phyloP scores from a whole-genome alignment of 2,329 filamentous ascomycete species.

The Hirsutella thompsonii region DNA sequence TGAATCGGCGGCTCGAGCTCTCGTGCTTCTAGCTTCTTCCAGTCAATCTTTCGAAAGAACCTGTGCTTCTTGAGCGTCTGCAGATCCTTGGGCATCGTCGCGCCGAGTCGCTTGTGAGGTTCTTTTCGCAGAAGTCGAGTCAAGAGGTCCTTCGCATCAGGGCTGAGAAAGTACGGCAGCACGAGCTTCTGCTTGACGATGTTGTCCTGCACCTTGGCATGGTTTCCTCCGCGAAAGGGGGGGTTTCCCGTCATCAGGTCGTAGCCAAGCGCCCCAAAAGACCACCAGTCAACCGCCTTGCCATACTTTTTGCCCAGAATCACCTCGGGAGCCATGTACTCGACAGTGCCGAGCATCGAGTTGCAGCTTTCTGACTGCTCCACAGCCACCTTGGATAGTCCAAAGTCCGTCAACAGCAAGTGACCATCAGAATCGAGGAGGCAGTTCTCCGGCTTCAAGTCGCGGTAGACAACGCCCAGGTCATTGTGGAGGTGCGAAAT shows the following conservation, averaged over 20 bases:
- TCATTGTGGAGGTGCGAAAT: constrained; percentile 86
- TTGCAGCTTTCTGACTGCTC: constrained; percentile 56
- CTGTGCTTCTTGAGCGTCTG: constrained; percentile 78
- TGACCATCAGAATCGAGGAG: constrained; percentile 86
- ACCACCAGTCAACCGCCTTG: constrained; percentile 98
- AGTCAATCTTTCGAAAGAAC: constrained; percentile 96
- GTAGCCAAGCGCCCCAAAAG: constrained; percentile 80
- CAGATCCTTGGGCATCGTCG: constrained; percentile 80
- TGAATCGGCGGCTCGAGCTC: constrained; percentile 82
- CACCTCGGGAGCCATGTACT: constrained; percentile 98
- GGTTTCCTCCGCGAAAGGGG: constrained; percentile 82
- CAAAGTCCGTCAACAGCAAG: constrained; percentile 90
- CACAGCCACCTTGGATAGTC: constrained; percentile 85
- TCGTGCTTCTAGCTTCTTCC: constrained; percentile 71
- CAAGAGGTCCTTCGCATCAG: constrained; percentile 88
- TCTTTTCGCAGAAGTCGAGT: constrained; percentile 86
- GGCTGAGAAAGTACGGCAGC: constrained; percentile 79
- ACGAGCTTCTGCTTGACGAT: constrained; percentile 86
- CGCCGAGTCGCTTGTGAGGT: constrained; percentile 76
- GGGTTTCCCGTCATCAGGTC: constrained; percentile 88
- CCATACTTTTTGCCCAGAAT: constrained; percentile 81
- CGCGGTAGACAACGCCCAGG: constrained; percentile 89
- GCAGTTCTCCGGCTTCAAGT: constrained; percentile 96
- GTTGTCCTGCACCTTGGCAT: constrained; percentile 90
- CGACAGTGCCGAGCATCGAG: constrained; percentile 85